Percentiles rank a stretch among this genome's conserved stretches.
phyloP scores from a whole-genome alignment of 441 rosid genomes.

The Pelargonium fulgidum region DNA sequence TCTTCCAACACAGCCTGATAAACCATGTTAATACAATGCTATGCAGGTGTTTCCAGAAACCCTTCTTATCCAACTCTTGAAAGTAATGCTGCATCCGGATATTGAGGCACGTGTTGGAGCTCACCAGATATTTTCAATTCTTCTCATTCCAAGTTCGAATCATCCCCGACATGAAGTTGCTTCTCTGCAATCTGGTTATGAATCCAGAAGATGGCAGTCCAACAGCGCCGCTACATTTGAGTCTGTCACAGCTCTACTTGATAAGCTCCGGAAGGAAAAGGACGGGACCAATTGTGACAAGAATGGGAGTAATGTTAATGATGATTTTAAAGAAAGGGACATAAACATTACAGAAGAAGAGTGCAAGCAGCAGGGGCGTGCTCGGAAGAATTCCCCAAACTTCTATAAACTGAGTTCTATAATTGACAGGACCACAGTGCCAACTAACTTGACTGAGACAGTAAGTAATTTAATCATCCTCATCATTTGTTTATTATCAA shows the following conservation, averaged over 20 bases:
- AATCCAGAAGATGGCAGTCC: conserved; percentile 63
- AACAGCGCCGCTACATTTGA: conserved; percentile 64
- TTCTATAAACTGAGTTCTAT: conserved; percentile 63
- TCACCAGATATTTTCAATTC: conserved; percentile 77
- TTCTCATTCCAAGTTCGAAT: conserved; percentile 62
- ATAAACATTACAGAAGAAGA: conserved; percentile 36
- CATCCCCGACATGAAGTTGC: conserved; percentile 45
- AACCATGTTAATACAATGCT: conserved; percentile 15
- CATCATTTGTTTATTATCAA: not conserved
- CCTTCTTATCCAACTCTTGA: conserved; percentile 74
- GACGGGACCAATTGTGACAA: conserved; percentile 48
- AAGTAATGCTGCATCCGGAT: conserved; percentile 84
- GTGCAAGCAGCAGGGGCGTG: conserved; percentile 44
- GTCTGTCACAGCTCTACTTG: conserved; percentile 70
- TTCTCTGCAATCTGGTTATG: conserved; percentile 54
- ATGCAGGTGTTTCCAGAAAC: conserved; percentile 77
- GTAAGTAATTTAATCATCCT: conserved; percentile 30
- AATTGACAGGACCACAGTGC: conserved; percentile 53
- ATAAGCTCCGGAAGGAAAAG: conserved; percentile 79
- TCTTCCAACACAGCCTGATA: conserved; percentile 15
- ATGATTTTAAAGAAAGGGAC: conserved; percentile 40
- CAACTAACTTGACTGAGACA: conserved; percentile 41
- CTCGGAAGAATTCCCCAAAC: conserved; percentile 55
- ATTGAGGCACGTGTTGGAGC: conserved; percentile 83
- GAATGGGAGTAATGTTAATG: conserved; percentile 28